phyloP scores from a whole-genome alignment of 352 stramenopile species.

The Pythium angustatum region DNA sequence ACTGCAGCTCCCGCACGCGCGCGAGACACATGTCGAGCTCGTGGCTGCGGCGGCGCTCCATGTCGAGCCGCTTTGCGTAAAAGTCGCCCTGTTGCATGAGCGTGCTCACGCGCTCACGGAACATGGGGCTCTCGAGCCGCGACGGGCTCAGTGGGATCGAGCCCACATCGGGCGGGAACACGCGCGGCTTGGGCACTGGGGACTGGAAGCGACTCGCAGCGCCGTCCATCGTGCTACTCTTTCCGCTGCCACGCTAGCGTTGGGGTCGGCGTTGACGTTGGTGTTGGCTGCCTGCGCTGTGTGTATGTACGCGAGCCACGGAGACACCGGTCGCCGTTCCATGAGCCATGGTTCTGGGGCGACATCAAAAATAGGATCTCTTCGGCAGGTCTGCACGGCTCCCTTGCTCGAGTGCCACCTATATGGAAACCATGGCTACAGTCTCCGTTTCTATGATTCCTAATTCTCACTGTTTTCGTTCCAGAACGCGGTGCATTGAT shows the following conservation, averaged over 20 bases:
- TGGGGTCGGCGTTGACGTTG: no score
- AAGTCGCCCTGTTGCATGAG: conserved; percentile 76
- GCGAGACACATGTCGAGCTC: conserved; percentile 51
- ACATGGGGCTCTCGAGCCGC: conserved; percentile 72
- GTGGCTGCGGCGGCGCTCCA: conserved; percentile 47
- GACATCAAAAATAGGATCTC: conserved; percentile 2
- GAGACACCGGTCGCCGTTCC: no score
- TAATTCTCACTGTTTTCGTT: no score
- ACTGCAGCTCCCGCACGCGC: conserved; percentile 42
- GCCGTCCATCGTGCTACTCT: conserved; percentile 20
- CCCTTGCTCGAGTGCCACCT: conserved; percentile 5
- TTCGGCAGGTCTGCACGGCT: no score
- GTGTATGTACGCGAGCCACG: no score
- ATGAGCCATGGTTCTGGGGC: no score
- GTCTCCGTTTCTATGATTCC: conserved; percentile 16
- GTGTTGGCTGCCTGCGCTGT: neutral
- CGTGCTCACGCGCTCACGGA: conserved; percentile 57
- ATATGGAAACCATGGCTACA: conserved; percentile 22
- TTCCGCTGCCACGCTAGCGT: no score
- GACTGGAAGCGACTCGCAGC: conserved; percentile 23
- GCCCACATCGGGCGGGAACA: conserved; percentile 56
- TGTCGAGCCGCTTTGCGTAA: conserved; percentile 72
- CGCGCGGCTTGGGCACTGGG: conserved; percentile 35
- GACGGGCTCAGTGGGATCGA: conserved; percentile 67
- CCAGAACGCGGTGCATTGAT: conserved; percentile 5